Percentiles rank a stretch among this genome's conserved stretches.
phyloP scores from a whole-genome alignment of 306 rosid species.

The Acacia melanoxylon region DNA sequence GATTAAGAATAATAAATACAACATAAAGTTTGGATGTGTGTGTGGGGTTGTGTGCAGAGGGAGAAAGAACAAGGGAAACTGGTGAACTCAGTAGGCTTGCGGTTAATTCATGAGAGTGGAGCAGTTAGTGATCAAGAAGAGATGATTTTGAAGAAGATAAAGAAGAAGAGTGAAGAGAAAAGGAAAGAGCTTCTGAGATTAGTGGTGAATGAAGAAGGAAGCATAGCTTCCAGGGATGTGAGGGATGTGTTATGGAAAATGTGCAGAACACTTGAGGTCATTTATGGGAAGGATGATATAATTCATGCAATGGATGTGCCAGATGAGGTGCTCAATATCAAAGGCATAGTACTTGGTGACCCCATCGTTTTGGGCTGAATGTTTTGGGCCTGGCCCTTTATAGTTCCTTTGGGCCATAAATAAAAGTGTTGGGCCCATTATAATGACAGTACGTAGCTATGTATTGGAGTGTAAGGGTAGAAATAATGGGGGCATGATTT shows the following conservation, averaged over 20 bases:
- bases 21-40: background rate
- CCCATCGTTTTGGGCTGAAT: no score
- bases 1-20: background rate
- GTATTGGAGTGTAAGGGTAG: no score
- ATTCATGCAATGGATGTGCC: no score
- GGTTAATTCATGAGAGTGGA: constrained; percentile 24
- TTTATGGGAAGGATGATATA: background rate
- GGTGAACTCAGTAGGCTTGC: constrained; percentile 32
- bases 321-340: no score
- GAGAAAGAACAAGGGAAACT: constrained; percentile 52
- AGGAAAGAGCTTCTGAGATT: background rate
- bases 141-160: background rate
- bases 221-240: background rate
- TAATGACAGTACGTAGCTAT: no score
- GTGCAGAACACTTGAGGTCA: background rate
- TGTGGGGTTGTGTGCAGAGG: constrained; percentile 33
- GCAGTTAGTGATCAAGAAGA: constrained; percentile 33
- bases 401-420: background rate
- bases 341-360: no score
- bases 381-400: background rate
- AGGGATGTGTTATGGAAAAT: background rate
- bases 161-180: background rate
- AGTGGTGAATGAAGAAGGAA: background rate
- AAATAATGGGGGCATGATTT: no score
- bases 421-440: no score